Evolutionary conservation across 495 filamentous ascomycete genomes (phyloP).

Genomic region (Cercophora samala): DNA sequence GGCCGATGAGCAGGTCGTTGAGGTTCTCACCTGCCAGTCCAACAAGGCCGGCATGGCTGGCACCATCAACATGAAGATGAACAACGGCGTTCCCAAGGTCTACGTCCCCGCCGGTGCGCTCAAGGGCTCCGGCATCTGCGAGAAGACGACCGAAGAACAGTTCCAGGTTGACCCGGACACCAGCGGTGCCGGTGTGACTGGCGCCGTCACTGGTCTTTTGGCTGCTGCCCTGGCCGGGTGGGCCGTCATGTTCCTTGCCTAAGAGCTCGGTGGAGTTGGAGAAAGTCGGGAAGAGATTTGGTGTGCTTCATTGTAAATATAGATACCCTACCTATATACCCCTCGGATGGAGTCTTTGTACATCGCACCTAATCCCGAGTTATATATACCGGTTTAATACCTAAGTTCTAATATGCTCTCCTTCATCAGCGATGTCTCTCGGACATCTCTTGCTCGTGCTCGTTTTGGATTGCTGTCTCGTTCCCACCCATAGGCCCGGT

Average conservation of each 20-base stretch:
- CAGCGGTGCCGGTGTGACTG: slow-evolving; percentile 13
- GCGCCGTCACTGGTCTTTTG: slow-evolving; percentile 15
- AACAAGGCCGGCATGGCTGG: slow-evolving; percentile 26
- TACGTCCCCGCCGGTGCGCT: slow-evolving; percentile 19
- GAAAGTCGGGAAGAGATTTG: not conserved
- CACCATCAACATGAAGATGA: slow-evolving; percentile 25
- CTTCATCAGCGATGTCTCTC: not conserved
- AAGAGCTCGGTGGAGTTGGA: not conserved
- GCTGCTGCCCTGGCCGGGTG: slow-evolving; percentile 19
- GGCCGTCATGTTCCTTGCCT: slow-evolving; percentile 22
- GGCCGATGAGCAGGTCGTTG: slow-evolving; percentile 28
- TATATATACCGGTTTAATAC: not conserved
- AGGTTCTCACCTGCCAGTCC: slow-evolving; percentile 28
- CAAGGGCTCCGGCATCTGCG: slow-evolving; percentile 27
- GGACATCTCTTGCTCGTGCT: no score
- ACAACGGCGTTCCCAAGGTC: slow-evolving; percentile 29
- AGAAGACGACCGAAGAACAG: slow-evolving; percentile 17
- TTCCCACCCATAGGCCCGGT: no score
- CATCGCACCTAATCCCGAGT: not conserved
- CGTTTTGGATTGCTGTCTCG: no score
- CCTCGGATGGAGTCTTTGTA: not conserved
- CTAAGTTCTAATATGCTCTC: not conserved
- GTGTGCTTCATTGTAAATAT: not conserved
- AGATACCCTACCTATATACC: not conserved
- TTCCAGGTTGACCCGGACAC: slow-evolving; percentile 12